These are phyloP conservation scores for Scheffersomyces stambukii DNA, from an alignment of 1,139 yeast species.

Conservation along the genomic window DNA sequence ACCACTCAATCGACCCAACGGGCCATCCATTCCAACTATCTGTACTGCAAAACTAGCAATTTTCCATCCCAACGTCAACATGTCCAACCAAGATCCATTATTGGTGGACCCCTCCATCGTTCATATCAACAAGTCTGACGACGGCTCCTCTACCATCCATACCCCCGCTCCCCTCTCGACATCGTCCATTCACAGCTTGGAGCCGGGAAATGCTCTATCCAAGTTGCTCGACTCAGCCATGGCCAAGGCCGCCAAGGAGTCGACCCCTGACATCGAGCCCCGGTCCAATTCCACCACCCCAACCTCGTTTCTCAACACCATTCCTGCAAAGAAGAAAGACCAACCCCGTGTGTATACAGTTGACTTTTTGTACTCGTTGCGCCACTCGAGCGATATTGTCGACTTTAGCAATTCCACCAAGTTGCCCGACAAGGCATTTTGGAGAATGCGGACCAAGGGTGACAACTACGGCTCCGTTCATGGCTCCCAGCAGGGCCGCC, in stretches of 20 bases:
- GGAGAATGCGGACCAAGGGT: slow-evolving; percentile 23
- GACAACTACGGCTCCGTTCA: background rate
- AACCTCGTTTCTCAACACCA: slow-evolving; percentile 7
- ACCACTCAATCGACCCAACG: too few relatives aligned
- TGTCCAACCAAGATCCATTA: too few relatives aligned
- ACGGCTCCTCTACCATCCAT: slow-evolving; percentile 5
- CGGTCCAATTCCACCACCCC: too few relatives aligned
- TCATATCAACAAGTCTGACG: slow-evolving; percentile 14
- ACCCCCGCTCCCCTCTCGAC: too few relatives aligned
- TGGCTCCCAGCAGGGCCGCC: too few relatives aligned
- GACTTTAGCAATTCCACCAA: slow-evolving; percentile 20
- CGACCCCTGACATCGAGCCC: slow-evolving; percentile 40
- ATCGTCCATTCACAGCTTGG: slow-evolving; percentile 13
- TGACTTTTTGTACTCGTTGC: slow-evolving; percentile 31
- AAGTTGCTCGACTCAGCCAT: slow-evolving; percentile 39
- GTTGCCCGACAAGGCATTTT: slow-evolving; percentile 42
- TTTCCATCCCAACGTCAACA: too few relatives aligned
- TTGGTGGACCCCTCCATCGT: slow-evolving; percentile 35
- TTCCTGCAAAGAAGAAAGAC: slow-evolving; percentile 12
- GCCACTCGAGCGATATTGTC: slow-evolving; percentile 31
- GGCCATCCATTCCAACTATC: too few relatives aligned
- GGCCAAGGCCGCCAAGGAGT: slow-evolving; percentile 48
- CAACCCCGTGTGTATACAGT: slow-evolving; percentile 30
- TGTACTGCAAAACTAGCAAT: too few relatives aligned
- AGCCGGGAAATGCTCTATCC: slow-evolving; percentile 38